Evolutionary conservation across 352 stramenopile genomes (phyloP).

Genomic region (Pythium dissimile): DNA sequence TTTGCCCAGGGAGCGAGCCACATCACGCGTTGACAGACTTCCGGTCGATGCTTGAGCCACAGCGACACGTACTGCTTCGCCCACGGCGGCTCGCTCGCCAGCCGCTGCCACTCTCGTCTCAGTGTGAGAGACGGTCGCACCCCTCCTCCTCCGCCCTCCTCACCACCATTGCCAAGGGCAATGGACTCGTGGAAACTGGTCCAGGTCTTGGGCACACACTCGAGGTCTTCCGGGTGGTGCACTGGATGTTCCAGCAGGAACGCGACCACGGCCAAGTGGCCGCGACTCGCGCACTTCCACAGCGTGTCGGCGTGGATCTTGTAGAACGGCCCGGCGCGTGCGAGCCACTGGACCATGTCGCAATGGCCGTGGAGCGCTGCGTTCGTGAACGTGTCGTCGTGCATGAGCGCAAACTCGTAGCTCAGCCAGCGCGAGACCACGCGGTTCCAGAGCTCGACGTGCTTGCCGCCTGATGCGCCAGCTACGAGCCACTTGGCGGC

Average conservation of each 20-base stretch:
- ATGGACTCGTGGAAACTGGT: slow-evolving; percentile 3
- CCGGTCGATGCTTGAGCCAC: slow-evolving; percentile 4
- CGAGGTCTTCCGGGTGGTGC: not conserved
- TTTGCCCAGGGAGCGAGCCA: slow-evolving; percentile 5
- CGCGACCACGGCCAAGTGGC: slow-evolving; percentile 7
- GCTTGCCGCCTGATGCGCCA: not conserved
- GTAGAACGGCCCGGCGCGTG: slow-evolving; percentile 3
- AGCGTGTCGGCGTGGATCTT: not conserved
- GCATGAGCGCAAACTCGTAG: slow-evolving; percentile 13
- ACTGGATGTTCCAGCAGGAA: not conserved
- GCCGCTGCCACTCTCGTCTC: not conserved
- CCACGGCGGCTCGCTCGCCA: slow-evolving; percentile 7
- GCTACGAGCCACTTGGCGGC: slow-evolving; percentile 8
- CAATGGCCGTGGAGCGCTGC: slow-evolving; percentile 2
- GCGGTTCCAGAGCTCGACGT: slow-evolving; percentile 12
- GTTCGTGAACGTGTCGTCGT: slow-evolving; percentile 7
- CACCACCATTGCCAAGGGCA: not conserved
- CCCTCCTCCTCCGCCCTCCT: not conserved
- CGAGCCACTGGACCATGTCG: slow-evolving; percentile 5
- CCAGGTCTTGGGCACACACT: slow-evolving; percentile 4
- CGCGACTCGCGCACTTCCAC: slow-evolving; percentile 8
- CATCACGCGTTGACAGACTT: not conserved
- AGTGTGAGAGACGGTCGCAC: too few species aligned
- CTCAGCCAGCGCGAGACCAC: slow-evolving; percentile 7
- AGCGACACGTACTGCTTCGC: not conserved